Evolutionary conservation across 2,329 filamentous ascomycete species (phyloP).

Genomic region (Aspergillus oerlinghausenensis): DNA sequence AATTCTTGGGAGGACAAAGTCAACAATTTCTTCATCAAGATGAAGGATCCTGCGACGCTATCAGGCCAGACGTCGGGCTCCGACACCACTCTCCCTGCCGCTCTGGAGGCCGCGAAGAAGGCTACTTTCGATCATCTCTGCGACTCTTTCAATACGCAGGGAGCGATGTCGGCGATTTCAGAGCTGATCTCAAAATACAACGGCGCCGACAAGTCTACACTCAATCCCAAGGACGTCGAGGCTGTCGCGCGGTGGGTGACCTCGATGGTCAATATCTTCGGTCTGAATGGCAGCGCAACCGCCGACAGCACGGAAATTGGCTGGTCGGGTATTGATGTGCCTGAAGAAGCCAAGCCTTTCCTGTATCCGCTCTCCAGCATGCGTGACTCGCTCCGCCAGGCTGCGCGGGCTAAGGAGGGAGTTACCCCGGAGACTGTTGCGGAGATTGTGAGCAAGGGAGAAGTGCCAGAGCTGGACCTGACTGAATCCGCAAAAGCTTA

Average conservation of each 20-base stretch:
- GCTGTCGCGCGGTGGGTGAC: conserved; percentile 73
- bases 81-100: conserved; percentile 39
- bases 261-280: conserved; percentile 76
- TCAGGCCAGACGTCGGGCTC: conserved; percentile 16
- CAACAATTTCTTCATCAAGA: conserved; percentile 64
- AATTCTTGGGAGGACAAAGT: conserved; percentile 76
- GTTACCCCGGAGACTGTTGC: conserved; percentile 37
- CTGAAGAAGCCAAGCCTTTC: conserved; percentile 54
- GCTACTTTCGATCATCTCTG: conserved; percentile 63
- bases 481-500: conserved; percentile 40
- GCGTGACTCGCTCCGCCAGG: conserved; percentile 54
- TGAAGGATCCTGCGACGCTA: conserved; percentile 43
- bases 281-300: conserved; percentile 51
- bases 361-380: conserved; percentile 56
- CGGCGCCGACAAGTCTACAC: conserved; percentile 41
- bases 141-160: conserved; percentile 84
- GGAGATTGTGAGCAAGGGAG: conserved; percentile 34
- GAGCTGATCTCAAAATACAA: conserved; percentile 77
- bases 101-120: conserved; percentile 51
- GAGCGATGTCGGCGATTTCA: conserved; percentile 71
- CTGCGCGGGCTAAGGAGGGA: conserved; percentile 48
- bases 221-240: conserved; percentile 47
- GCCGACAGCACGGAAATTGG: conserved; percentile 47
- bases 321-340: conserved; percentile 63
- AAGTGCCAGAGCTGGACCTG: conserved; percentile 14